Evolutionary conservation across 306 rosid genomes (phyloP).

Genomic region (Cucurbita ficifolia): DNA sequence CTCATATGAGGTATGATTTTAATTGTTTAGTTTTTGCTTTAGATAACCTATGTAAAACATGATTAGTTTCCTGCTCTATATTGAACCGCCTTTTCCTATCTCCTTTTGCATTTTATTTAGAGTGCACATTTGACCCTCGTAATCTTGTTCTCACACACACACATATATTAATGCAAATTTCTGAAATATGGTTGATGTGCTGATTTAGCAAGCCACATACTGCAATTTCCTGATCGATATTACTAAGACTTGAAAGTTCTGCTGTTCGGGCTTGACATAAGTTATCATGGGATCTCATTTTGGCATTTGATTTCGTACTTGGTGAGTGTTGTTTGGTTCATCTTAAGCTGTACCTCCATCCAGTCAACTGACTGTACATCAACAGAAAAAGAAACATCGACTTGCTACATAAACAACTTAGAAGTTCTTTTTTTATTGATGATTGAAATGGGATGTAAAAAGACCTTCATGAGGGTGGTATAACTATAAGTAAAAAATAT

Average conservation of each 20-base stretch:
- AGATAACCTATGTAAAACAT: not conserved
- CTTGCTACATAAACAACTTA: not conserved
- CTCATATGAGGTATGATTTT: constrained; percentile 64
- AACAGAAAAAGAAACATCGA: not conserved
- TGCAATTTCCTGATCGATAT: not conserved
- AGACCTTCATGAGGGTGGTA: no score
- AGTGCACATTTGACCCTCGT: not conserved
- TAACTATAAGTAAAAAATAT: no score
- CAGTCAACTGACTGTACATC: not conserved
- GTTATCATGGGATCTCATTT: not conserved
- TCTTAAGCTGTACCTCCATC: not conserved
- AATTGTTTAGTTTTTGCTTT: not conserved
- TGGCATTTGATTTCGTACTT: not conserved
- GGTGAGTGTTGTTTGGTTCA: not conserved
- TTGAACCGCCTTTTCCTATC: not conserved
- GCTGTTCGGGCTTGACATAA: not conserved
- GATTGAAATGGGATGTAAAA: no score
- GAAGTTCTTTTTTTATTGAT: no score
- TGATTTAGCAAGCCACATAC: not conserved
- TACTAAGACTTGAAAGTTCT: not conserved
- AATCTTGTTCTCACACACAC: not conserved
- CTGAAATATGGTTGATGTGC: not conserved
- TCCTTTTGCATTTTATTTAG: not conserved
- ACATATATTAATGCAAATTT: not conserved
- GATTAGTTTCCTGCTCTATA: not conserved